Conservation (phyloP, 2,329 filamentous ascomycete genomes). For the Aureobasidium sp. region DNA sequence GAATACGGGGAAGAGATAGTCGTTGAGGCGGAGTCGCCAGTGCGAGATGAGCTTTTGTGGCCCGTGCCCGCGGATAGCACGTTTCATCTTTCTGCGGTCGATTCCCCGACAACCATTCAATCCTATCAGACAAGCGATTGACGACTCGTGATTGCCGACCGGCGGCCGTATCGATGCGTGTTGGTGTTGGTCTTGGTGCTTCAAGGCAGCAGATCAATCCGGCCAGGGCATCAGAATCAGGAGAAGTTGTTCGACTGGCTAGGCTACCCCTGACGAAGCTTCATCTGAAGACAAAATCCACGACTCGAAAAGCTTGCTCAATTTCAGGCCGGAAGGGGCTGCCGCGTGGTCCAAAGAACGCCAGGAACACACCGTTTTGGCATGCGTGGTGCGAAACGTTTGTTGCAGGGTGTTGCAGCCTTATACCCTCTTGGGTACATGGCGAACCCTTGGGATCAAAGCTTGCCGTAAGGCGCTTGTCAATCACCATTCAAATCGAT, state of each 20-base stretch:
- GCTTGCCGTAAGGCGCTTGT: conserved; percentile 1
- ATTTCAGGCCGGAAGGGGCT: conserved; percentile 5
- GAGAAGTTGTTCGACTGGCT: not conserved
- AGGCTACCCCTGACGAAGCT: not conserved
- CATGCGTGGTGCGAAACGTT: conserved; percentile 4
- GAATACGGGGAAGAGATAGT: conserved; percentile 6
- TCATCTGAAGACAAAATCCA: not conserved
- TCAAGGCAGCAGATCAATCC: not conserved
- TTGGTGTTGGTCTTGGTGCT: not conserved
- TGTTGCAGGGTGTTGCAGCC: conserved; percentile 9
- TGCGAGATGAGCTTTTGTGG: not conserved
- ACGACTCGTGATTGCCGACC: not conserved
- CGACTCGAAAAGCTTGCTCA: conserved; percentile 26
- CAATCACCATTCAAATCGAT: not conserved
- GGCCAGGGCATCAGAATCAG: not conserved
- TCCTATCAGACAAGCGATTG: not conserved
- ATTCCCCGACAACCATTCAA: not conserved
- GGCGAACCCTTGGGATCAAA: conserved; percentile 4
- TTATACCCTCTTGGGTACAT: conserved; percentile 3
- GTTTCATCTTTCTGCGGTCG: not conserved
- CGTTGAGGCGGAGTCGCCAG: conserved; percentile 2
- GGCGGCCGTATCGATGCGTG: not conserved
- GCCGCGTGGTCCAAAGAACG: conserved; percentile 1
- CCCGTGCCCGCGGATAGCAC: not conserved
- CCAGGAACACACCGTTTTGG: not conserved